These are phyloP conservation scores for Sporobolus alterniflorus DNA, from an alignment of 202 grass and related monocot species.

Conservation along the genomic window DNA sequence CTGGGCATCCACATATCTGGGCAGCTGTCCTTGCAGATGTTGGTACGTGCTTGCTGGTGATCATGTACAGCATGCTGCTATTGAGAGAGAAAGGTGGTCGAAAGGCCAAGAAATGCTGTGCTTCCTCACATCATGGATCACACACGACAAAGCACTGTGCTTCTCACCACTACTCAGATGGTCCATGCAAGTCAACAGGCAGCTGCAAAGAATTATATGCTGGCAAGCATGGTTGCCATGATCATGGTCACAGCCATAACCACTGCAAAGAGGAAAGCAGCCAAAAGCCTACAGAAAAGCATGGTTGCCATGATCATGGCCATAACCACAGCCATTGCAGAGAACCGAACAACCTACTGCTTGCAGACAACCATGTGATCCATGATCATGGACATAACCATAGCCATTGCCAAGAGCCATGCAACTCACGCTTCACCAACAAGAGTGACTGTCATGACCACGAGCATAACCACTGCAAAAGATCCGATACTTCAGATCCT, in stretches of 20 bases:
- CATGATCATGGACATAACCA: conserved; percentile 46
- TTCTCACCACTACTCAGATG: conserved; percentile 37
- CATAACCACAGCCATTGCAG: conserved; percentile 44
- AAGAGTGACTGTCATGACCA: conserved; percentile 38
- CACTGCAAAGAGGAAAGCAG: conserved; percentile 39
- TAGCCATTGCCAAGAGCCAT: conserved; percentile 38
- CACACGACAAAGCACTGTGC: conserved; percentile 34
- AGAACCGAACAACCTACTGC: conserved; percentile 34
- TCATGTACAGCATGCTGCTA: conserved; percentile 94
- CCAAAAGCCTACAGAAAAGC: conserved; percentile 15
- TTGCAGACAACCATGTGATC: conserved; percentile 26
- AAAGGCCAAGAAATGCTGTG: conserved; percentile 62
- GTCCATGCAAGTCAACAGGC: conserved; percentile 31
- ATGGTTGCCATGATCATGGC: conserved; percentile 41
- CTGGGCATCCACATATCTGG: conserved; percentile 86
- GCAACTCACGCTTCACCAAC: neutral
- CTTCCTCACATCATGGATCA: conserved; percentile 43
- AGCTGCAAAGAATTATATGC: conserved; percentile 27
- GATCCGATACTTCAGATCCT: neutral
- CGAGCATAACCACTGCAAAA: conserved; percentile 33
- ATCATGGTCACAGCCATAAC: conserved; percentile 48
- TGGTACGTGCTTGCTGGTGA: conserved; percentile 93
- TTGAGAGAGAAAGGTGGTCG: conserved; percentile 49
- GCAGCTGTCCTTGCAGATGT: conserved; percentile 98
- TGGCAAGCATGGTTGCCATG: conserved; percentile 47